Conservation (phyloP, 2,329 filamentous ascomycete genomes). For the Botrytis deweyae region DNA sequence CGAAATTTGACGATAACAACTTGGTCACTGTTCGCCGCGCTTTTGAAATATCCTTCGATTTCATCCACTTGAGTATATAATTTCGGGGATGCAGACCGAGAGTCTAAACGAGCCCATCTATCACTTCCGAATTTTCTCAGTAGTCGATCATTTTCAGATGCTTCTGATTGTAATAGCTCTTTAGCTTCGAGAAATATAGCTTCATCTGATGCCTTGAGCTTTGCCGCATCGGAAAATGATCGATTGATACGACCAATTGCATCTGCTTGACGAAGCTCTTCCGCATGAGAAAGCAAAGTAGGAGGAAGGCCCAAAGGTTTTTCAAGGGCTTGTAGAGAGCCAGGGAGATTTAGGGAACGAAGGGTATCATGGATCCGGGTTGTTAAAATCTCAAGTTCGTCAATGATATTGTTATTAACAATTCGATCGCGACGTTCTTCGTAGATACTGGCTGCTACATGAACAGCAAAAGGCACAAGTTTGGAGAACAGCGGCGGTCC, state of each 20-base stretch:
- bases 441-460: constrained; percentile 93
- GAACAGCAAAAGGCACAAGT: constrained; percentile 91
- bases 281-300: constrained; percentile 81
- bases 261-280: constrained; percentile 90
- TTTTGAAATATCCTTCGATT: constrained; percentile 83
- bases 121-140: constrained; percentile 81
- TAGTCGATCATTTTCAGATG: constrained; percentile 76
- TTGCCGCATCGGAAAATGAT: constrained; percentile 85
- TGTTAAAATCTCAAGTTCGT: constrained; percentile 78
- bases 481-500: constrained; percentile 85
- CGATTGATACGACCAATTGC: constrained; percentile 74
- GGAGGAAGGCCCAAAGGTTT: constrained; percentile 90
- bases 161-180: constrained; percentile 73
- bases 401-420: constrained; percentile 83
- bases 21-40: constrained; percentile 64
- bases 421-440: constrained; percentile 87
- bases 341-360: constrained; percentile 81
- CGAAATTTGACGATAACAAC: constrained; percentile 70
- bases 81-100: constrained; percentile 61
- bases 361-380: constrained; percentile 76
- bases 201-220: constrained; percentile 77
- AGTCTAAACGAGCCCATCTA: constrained; percentile 72
- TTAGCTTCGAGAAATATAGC: constrained; percentile 81
- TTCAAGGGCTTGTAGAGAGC: constrained; percentile 89
- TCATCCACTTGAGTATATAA: constrained; percentile 50